A percentile compares a stretch with the other conserved stretches of the same genome.
Conservation (phyloP, 1,284 basidiomycete genomes). For the Nidula niveotomentosa region DNA sequence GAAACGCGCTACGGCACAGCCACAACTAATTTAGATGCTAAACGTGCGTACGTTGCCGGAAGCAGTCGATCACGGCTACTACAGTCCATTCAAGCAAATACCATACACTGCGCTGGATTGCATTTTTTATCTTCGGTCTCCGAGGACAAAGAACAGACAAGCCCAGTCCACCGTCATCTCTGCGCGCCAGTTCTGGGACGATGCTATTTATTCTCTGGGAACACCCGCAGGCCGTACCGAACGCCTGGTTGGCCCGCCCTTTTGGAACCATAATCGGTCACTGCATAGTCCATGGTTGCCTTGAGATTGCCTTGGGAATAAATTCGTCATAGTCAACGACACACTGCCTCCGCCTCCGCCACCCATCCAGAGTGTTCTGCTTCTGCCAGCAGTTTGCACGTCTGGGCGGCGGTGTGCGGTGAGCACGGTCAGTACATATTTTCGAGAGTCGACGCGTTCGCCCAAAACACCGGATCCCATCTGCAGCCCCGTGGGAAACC, state of each 20-base stretch:
- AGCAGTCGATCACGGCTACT: too few relatives aligned
- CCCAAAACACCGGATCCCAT: neutral
- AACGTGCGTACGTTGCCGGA: neutral
- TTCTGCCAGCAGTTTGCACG: too few relatives aligned
- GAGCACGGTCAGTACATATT: too few relatives aligned
- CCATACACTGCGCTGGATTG: too few relatives aligned
- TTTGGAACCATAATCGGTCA: slow-evolving; percentile 1
- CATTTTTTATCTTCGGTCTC: neutral
- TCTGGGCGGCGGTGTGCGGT: too few relatives aligned
- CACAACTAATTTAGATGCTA: slow-evolving; percentile 1
- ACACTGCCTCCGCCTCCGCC: too few relatives aligned
- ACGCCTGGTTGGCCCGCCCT: slow-evolving; percentile 2
- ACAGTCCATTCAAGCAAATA: too few relatives aligned
- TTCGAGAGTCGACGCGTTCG: too few relatives aligned
- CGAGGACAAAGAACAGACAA: neutral
- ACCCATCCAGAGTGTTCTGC: too few relatives aligned
- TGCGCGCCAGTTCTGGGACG: neutral
- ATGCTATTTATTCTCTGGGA: slow-evolving; percentile 1
- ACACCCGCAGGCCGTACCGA: slow-evolving; percentile 1
- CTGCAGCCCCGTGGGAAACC: too few relatives aligned
- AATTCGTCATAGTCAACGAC: neutral
- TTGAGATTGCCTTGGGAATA: neutral
- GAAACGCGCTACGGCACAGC: slow-evolving; percentile 1
- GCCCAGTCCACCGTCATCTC: neutral
- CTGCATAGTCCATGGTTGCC: neutral